Conservation (phyloP, 2,329 filamentous ascomycete species). For the Chrysoporthe cubensis region DNA sequence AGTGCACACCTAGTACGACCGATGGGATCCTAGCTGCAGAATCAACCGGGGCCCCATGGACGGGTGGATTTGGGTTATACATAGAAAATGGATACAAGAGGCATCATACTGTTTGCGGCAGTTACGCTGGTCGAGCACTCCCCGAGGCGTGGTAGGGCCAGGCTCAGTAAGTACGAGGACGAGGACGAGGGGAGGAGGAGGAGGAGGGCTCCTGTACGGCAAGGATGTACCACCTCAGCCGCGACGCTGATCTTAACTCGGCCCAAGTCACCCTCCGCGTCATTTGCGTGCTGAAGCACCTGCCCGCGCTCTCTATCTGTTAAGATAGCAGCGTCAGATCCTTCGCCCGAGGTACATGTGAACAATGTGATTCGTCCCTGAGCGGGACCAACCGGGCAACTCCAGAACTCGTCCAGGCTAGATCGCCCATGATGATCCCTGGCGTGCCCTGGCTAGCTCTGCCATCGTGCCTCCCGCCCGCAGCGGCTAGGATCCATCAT, state of each 20-base stretch:
- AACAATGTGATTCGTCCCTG: neutral
- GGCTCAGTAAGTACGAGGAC: neutral
- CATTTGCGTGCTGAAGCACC: neutral
- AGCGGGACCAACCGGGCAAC: neutral
- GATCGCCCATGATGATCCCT: neutral
- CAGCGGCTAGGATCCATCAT: slow-evolving; percentile 4
- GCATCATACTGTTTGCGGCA: neutral
- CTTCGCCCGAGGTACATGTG: neutral
- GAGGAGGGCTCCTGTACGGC: neutral
- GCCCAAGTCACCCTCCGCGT: neutral
- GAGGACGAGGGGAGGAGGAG: neutral
- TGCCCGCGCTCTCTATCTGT: neutral
- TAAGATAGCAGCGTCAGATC: neutral
- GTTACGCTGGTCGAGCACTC: neutral
- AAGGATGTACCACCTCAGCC: neutral
- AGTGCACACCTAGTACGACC: too few species aligned
- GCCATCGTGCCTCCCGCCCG: neutral
- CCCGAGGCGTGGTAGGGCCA: neutral
- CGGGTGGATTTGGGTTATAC: neutral
- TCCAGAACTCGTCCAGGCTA: neutral
- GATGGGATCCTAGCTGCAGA: slow-evolving; percentile 1
- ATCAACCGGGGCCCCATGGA: neutral
- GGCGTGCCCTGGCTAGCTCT: neutral
- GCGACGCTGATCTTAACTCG: neutral
- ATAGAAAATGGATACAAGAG: neutral